Percentiles rank a stretch among this genome's conserved stretches.
Conservation (phyloP, 2,329 filamentous ascomycete genomes). For the Myrmaecium sp. region DNA sequence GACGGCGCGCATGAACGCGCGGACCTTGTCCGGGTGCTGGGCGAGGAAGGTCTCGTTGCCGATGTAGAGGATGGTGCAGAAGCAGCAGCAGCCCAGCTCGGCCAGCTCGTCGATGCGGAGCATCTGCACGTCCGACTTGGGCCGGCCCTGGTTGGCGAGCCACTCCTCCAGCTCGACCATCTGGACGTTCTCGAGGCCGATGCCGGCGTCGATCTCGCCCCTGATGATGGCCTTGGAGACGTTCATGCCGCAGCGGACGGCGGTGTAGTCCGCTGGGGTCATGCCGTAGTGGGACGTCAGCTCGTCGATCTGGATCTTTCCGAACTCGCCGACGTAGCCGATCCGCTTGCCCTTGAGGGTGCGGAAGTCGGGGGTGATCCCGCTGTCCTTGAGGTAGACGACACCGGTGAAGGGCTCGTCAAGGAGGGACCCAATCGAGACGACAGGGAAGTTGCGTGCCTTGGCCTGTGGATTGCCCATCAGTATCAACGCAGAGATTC, state of each 20-base stretch:
- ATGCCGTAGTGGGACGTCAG: constrained; percentile 64
- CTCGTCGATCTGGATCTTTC: constrained; percentile 73
- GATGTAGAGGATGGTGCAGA: constrained; percentile 69
- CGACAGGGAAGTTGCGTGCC: constrained; percentile 55
- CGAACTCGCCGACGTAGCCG: constrained; percentile 66
- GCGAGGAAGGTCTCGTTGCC: constrained; percentile 54
- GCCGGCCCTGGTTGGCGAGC: constrained; percentile 46
- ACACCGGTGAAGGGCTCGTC: constrained; percentile 70
- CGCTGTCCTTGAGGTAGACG: constrained; percentile 57
- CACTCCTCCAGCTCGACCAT: constrained; percentile 71
- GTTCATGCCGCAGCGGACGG: constrained; percentile 67
- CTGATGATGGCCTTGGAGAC: constrained; percentile 60
- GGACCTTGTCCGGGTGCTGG: constrained; percentile 48
- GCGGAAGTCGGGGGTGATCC: constrained; percentile 59
- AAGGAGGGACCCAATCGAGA: constrained; percentile 56
- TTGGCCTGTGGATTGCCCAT: constrained; percentile 52
- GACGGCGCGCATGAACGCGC: constrained; percentile 52
- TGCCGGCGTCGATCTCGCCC: constrained; percentile 56
- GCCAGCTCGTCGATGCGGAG: constrained; percentile 66
- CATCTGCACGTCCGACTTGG: constrained; percentile 57
- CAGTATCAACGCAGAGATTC: background rate
- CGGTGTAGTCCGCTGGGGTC: constrained; percentile 55
- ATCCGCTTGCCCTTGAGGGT: constrained; percentile 61
- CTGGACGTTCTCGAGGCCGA: constrained; percentile 66
- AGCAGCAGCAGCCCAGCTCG: constrained; percentile 68